These are phyloP conservation scores for Backusella mclennaniae DNA, from an alignment of 192 early-diverging fungal species.

Conservation along the genomic window DNA sequence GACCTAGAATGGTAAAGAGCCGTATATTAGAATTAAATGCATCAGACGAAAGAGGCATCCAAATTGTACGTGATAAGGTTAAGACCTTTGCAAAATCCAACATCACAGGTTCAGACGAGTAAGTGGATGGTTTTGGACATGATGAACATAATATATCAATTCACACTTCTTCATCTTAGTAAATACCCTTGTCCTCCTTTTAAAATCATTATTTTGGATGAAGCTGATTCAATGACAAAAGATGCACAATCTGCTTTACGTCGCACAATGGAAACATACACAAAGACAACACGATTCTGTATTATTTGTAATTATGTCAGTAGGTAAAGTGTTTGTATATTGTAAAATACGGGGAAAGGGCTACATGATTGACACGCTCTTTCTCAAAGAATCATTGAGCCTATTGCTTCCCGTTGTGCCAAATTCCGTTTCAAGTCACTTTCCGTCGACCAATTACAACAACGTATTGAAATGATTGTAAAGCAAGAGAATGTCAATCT, in stretches of 20 bases:
- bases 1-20: slow-evolving; percentile 71
- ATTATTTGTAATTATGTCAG: slow-evolving; percentile 90
- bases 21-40: slow-evolving; percentile 95
- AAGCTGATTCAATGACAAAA: slow-evolving; percentile 95
- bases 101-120: slow-evolving; percentile 48
- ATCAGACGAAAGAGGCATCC: slow-evolving; percentile 96
- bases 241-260: slow-evolving; percentile 94
- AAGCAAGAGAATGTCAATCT: slow-evolving; percentile 63
- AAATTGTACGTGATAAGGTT: slow-evolving; percentile 87
- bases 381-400: slow-evolving; percentile 79
- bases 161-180: slow-evolving; percentile 9
- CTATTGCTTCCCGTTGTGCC: slow-evolving; percentile 89
- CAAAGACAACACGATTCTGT: slow-evolving; percentile 91
- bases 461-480: slow-evolving; percentile 66
- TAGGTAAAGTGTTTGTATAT: slow-evolving; percentile 35
- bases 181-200: slow-evolving; percentile 73
- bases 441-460: slow-evolving; percentile 54
- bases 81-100: slow-evolving; percentile 88
- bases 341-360: too few species aligned
- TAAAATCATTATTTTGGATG: slow-evolving; percentile 96
- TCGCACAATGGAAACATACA: slow-evolving; percentile 94
- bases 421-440: slow-evolving; percentile 95
- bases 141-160: not conserved
- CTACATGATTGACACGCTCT: too few species aligned
- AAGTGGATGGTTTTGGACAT: slow-evolving; percentile 16